Conservation (phyloP, 73 alveolate species). For the Paramecium pentaurelia region DNA sequence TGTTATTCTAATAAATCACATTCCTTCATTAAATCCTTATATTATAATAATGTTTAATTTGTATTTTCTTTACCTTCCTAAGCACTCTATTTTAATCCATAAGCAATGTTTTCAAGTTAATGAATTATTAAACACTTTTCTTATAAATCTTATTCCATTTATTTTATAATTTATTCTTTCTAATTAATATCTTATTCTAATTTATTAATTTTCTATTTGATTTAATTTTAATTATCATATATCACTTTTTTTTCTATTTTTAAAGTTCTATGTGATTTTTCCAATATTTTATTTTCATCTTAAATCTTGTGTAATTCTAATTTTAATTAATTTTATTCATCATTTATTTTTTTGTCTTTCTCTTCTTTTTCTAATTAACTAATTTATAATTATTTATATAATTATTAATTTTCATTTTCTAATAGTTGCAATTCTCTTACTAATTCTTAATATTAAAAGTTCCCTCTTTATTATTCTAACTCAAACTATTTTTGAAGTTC, state of each 20-base stretch:
- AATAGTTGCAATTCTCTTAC: neutral
- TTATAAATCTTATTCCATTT: neutral
- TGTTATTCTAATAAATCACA: neutral
- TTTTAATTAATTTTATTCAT: neutral
- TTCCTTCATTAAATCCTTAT: neutral
- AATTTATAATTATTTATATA: neutral
- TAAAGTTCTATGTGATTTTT: neutral
- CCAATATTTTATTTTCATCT: neutral
- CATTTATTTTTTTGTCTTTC: neutral
- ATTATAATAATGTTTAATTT: neutral
- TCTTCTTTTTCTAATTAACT: neutral
- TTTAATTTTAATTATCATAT: neutral
- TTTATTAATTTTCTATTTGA: neutral
- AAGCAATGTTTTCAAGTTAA: neutral
- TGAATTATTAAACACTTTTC: neutral
- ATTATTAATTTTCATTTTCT: neutral
- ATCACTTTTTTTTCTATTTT: neutral
- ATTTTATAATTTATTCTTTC: neutral
- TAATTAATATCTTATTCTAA: neutral
- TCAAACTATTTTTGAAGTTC: neutral
- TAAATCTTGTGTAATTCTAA: neutral
- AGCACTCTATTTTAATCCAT: constrained; percentile 11
- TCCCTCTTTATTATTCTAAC: neutral
- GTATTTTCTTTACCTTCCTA: neutral
- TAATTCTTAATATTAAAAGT: neutral